Conservation (phyloP, 73 alveolate species). For the Strombidium stylifer region DNA sequence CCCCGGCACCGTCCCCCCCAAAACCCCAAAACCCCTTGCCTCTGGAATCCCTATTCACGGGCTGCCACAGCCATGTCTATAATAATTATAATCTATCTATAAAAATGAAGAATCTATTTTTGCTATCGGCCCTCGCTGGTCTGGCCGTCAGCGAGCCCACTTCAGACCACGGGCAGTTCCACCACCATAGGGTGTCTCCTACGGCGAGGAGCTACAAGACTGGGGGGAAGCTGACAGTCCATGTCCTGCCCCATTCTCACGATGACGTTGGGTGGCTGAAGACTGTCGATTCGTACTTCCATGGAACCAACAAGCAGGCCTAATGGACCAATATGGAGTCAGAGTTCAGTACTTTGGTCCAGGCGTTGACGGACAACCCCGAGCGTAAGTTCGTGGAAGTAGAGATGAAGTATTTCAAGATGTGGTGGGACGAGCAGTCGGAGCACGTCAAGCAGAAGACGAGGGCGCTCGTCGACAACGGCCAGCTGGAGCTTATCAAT, state of each 20-base stretch:
- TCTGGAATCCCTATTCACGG: too few relatives aligned
- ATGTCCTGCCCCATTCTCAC: conserved; percentile 83
- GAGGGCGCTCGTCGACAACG: conserved; percentile 57
- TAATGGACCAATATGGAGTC: conserved; percentile 40
- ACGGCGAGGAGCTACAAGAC: too few relatives aligned
- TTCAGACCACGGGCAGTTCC: too few relatives aligned
- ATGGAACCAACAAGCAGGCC: conserved; percentile 33
- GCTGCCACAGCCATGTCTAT: too few relatives aligned
- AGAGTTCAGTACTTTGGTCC: conserved; percentile 49
- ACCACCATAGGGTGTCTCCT: too few relatives aligned
- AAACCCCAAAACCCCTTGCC: too few relatives aligned
- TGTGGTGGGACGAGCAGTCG: conserved; percentile 85
- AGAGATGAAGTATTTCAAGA: conserved; percentile 79
- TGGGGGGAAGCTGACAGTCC: conserved; percentile 76
- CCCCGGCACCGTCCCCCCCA: too few relatives aligned
- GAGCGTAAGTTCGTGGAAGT: conserved; percentile 81
- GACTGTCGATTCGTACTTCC: conserved; percentile 80
- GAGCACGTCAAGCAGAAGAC: conserved; percentile 36
- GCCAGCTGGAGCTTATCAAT: conserved; percentile 75
- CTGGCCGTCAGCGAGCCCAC: too few relatives aligned
- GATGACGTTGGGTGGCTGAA: conserved; percentile 96
- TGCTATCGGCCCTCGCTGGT: too few relatives aligned
- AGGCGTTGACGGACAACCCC: conserved; percentile 50
- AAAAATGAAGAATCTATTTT: too few relatives aligned
- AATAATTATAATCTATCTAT: too few relatives aligned